Percentiles rank a stretch among this genome's conserved stretches.
These are phyloP conservation scores for Phylloporus arenicola DNA, from an alignment of 768 basidiomycete genomes.

Conservation along the genomic window DNA sequence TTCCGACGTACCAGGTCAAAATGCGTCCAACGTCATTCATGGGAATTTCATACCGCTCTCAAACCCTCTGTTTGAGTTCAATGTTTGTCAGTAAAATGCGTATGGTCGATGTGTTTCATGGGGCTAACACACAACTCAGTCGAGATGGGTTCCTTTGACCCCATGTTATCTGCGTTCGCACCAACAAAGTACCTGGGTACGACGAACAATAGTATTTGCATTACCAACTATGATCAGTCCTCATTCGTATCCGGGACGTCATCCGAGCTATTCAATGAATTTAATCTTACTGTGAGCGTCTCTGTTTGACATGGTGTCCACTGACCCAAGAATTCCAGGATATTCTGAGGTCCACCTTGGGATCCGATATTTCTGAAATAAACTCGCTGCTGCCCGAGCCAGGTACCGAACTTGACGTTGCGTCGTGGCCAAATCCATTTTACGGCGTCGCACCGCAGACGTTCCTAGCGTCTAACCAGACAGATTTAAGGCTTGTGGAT, in stretches of 20 bases:
- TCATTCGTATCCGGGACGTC: conserved; percentile 38
- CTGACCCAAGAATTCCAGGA: conserved; percentile 5
- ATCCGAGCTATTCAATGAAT: conserved; percentile 30
- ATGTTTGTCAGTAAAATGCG: conserved; percentile 22
- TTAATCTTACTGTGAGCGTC: conserved; percentile 25
- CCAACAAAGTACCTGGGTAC: conserved; percentile 43
- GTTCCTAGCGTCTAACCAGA: conserved; percentile 32
- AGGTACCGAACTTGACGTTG: conserved; percentile 25
- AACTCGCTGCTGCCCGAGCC: conserved; percentile 21
- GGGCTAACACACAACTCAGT: conserved; percentile 17
- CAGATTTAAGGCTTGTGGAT: conserved; percentile 31
- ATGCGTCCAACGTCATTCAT: conserved; percentile 15
- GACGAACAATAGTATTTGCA: conserved; percentile 27
- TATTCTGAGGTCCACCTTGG: conserved; percentile 6
- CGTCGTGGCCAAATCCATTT: conserved; percentile 36
- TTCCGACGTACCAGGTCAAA: conserved; percentile 22
- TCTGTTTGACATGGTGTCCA: background rate
- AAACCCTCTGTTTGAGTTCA: conserved; percentile 33
- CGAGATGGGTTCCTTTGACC: conserved; percentile 39
- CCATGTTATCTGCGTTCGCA: conserved; percentile 42
- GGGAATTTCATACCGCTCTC: conserved; percentile 27
- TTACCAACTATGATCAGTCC: conserved; percentile 34
- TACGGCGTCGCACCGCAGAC: conserved; percentile 30
- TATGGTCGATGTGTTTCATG: background rate
- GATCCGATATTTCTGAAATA: conserved; percentile 15